Percentiles rank a stretch among this genome's conserved stretches.
These are phyloP conservation scores for Teunomyces aglyptinius DNA, from an alignment of 805 yeast species.

Conservation along the genomic window DNA sequence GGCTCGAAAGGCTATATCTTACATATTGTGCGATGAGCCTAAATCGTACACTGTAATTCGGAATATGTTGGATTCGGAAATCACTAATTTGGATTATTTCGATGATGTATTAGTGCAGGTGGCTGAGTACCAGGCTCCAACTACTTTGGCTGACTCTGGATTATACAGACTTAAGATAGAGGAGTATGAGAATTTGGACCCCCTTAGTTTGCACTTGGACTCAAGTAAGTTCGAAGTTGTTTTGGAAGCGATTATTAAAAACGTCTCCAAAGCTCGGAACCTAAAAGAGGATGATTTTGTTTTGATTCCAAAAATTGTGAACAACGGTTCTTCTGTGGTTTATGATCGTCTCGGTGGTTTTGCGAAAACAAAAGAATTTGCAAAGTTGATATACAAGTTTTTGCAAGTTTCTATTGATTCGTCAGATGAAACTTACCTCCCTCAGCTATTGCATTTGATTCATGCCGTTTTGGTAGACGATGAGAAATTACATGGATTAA, in stretches of 20 bases:
- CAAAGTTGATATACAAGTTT: slow-evolving; percentile 56
- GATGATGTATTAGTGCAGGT: slow-evolving; percentile 57
- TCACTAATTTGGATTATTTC: slow-evolving; percentile 37
- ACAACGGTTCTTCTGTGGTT: slow-evolving; percentile 33
- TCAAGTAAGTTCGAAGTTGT: slow-evolving; percentile 52
- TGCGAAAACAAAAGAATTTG: slow-evolving; percentile 51
- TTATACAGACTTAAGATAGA: slow-evolving; percentile 64
- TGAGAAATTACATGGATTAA: slow-evolving; percentile 38
- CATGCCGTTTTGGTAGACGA: slow-evolving; percentile 63
- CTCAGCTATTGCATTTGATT: slow-evolving; percentile 62
- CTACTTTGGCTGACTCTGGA: slow-evolving; percentile 57
- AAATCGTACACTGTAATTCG: slow-evolving; percentile 51
- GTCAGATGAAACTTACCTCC: slow-evolving; percentile 53
- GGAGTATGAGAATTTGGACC: slow-evolving; percentile 57
- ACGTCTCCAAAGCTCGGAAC: slow-evolving; percentile 38
- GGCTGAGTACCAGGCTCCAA: slow-evolving; percentile 64
- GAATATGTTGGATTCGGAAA: slow-evolving; percentile 20
- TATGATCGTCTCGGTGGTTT: slow-evolving; percentile 44
- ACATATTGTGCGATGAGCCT: slow-evolving; percentile 52
- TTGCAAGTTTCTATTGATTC: slow-evolving; percentile 51
- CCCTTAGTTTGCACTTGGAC: slow-evolving; percentile 49
- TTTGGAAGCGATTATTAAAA: slow-evolving; percentile 44
- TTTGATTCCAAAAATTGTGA: slow-evolving; percentile 45
- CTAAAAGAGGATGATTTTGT: slow-evolving; percentile 42
- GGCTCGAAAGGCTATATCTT: slow-evolving; percentile 45